Evolutionary conservation across 768 basidiomycete genomes (phyloP), one percentile per base, ranked within the genome.

Genomic region (Termitomyces sp.): DNA sequence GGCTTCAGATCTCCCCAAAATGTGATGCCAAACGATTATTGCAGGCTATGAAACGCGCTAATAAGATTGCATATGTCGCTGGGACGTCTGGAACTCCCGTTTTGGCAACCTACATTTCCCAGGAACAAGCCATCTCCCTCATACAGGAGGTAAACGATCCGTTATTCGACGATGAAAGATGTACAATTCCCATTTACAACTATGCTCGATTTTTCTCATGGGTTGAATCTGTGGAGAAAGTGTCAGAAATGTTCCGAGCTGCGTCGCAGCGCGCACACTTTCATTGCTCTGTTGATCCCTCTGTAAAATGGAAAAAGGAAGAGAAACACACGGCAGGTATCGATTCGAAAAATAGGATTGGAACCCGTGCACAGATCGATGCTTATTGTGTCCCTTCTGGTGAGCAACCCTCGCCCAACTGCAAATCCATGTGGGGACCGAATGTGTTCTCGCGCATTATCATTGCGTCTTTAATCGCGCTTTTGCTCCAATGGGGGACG

Each of bases 1-100:
- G 79, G 78, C 64, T 81, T 20, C 67, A 73, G 46, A 67, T 79
- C 12, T 73, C 74, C 3, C 79, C 78, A 0, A 78, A 77, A 66
- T 79, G 73, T 42, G 73, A 78, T 59, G 65, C 65, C 7, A 34
- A 33, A 1, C 75, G 74, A 4, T 61, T 79, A 12, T 44, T 50
- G 27, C 59, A 63, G 12, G 75, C 74, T 6, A 44, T 77, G 34
- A 50, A 65, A 20, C 58, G 63, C 3, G 75, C 74, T 2, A 75
- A 76, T 57, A 58, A 57, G 0, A 66, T 66, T 18, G 70, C 72
- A 30, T 68, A 66, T 48, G 64, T 73, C n/a, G 72, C 66, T 4
- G 68, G 62, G n/a, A 45, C 54, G 6, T 44, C 30, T 16, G 54
- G 46, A 30, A 30, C 8, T 7, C 51, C 58, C 5, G 46, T 57